Percentiles rank a stretch among this genome's conserved stretches.
Evolutionary conservation across 768 basidiomycete species (phyloP).

Genomic region (Tulasnella sp.): DNA sequence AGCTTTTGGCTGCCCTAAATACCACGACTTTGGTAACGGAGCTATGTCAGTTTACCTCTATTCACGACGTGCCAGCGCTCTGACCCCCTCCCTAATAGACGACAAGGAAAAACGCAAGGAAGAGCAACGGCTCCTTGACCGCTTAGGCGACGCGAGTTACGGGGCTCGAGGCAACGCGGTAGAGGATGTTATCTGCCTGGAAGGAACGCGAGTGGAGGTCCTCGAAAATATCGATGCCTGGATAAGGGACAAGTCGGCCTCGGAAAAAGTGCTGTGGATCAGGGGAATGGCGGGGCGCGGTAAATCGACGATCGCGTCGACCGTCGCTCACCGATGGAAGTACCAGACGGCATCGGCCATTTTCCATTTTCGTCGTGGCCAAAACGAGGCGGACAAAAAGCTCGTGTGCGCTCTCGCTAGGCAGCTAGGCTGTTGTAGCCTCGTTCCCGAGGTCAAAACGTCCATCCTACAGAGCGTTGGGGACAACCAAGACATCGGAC

Average conservation of each 20-base stretch:
- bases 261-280: not conserved
- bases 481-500: not conserved
- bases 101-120: not conserved
- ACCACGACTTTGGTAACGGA: not conserved
- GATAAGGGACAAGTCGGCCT: not conserved
- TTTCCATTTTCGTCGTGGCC: constrained; percentile 1
- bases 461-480: not conserved
- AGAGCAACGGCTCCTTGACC: not conserved
- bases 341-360: not conserved
- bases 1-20: not conserved
- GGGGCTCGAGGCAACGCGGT: not conserved
- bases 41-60: not conserved
- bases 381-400: not conserved
- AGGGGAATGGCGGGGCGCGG: not conserved
- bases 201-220: not conserved
- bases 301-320: not conserved
- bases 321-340: not conserved
- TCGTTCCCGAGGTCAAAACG: not conserved
- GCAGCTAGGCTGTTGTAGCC: not conserved
- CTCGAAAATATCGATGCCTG: not conserved
- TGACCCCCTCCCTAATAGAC: not conserved
- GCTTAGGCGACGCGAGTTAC: not conserved
- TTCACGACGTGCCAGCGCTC: not conserved
- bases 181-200: not conserved
- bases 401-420: not conserved